These are phyloP conservation scores for Yamadazyma songkhlaensis DNA, from an alignment of 1,139 yeast species.

Conservation along the genomic window DNA sequence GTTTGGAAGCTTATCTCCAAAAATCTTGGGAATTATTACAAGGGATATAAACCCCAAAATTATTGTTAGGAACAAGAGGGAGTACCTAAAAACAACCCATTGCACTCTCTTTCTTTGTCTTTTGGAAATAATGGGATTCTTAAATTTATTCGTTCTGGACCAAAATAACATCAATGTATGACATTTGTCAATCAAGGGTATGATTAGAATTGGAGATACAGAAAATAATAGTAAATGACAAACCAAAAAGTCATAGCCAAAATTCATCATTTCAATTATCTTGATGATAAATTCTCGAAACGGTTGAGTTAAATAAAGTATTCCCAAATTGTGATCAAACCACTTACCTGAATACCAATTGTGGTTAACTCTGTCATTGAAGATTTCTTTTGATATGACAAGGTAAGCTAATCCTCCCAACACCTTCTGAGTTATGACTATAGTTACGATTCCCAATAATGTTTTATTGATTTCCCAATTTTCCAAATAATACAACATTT, in stretches of 20 bases:
- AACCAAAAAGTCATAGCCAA: slow-evolving; percentile 68
- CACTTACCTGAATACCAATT: slow-evolving; percentile 92
- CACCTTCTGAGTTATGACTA: slow-evolving; percentile 52
- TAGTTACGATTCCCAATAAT: slow-evolving; percentile 55
- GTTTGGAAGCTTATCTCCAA: slow-evolving; percentile 20
- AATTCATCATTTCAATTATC: slow-evolving; percentile 62
- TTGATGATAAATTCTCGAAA: slow-evolving; percentile 68
- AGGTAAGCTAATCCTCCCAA: slow-evolving; percentile 38
- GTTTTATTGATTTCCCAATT: slow-evolving; percentile 60
- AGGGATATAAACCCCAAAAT: slow-evolving; percentile 14
- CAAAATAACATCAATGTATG: slow-evolving; percentile 38
- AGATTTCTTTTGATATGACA: slow-evolving; percentile 58
- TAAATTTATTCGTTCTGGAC: slow-evolving; percentile 29
- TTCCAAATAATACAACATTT: slow-evolving; percentile 60
- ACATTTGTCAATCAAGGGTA: slow-evolving; percentile 57
- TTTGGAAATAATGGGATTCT: slow-evolving; percentile 25
- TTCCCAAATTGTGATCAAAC: slow-evolving; percentile 59
- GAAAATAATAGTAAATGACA: slow-evolving; percentile 62
- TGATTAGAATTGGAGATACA: slow-evolving; percentile 59
- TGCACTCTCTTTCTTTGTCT: slow-evolving; percentile 18
- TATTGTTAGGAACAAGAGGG: slow-evolving; percentile 19
- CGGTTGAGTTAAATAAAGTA: slow-evolving; percentile 61
- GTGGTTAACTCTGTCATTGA: slow-evolving; percentile 51
- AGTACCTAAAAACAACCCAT: slow-evolving; percentile 17
- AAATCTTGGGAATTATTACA: slow-evolving; percentile 26